Base-by-base conservation (phyloP, 2,329 filamentous ascomycete genomes). In the Aspergillus brasiliensis region DNA sequence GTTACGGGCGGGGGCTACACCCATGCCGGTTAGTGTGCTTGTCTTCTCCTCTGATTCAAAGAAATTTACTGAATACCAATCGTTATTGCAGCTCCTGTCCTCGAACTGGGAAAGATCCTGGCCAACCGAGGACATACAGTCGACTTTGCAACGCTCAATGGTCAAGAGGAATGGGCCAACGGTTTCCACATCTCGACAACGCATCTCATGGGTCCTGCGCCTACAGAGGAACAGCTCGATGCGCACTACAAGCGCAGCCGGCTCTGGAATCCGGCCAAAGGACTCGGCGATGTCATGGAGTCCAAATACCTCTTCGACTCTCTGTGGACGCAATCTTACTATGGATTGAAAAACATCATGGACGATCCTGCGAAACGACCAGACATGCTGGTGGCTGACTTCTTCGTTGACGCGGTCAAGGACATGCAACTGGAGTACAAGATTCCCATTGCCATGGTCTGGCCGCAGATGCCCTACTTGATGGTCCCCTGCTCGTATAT, bases 311-410 rank as follows among this genome's bases (percentile, higher is more conserved):
- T 75, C 42, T 76, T 76, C 55, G 76, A 79, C 21, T 70, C 71
- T 0, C 74, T 72, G 61, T 80, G 76, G 77, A 68, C 72, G 8
- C 60, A 71, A 8, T 72, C 62, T 10, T 73, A 73, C 51, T 46
- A 51, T 5, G 57, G 62, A 2, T 62, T 73, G 7, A 67, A 70
- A 31, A 56, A 55, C 5, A 66, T 75, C 17, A 64, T 70, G 56
- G 38, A 62, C 2, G 56, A 60, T 31, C 52, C 61, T 5, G 62
- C 57, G 1, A 71, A 65, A 2, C 64, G 67, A 11, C 79, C 79
- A 0, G 72, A 76, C 62, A 71, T 81, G 56, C 77, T 81, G 23
- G 57, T 81, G 2, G 75, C 77, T 0, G 79, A 81, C 55, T 81
- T 79, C 69, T 79, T 80, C 40, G 77, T 76, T 27, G 78, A 81